A percentile compares a stretch with the other conserved stretches of the same genome.
phyloP scores from a whole-genome alignment of 2,329 filamentous ascomycete species.

The Trichoderma sp. region DNA sequence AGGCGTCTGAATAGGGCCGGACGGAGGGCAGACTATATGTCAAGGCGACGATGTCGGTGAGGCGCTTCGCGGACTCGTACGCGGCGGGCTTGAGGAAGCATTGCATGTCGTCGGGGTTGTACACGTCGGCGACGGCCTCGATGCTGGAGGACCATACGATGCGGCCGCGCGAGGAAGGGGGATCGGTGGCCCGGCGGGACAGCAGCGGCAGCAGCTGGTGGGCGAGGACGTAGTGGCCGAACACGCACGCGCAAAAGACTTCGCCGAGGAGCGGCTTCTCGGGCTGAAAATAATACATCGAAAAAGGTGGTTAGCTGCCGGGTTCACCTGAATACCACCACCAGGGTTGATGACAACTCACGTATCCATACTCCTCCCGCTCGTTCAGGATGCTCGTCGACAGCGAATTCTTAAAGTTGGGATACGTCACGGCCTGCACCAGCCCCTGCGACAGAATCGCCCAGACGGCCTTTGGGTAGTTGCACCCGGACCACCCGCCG shows the following conservation, averaged over 20 bases:
- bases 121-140: constrained; percentile 60
- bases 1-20: constrained; percentile 57
- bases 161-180: constrained; percentile 52
- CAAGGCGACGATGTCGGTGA: constrained; percentile 82
- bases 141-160: constrained; percentile 88
- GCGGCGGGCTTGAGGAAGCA: constrained; percentile 62
- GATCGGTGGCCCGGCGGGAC: constrained; percentile 46
- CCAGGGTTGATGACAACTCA: constrained; percentile 31
- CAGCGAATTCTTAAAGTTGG: constrained; percentile 70
- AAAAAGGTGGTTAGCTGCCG: too few relatives aligned
- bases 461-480: constrained; percentile 64
- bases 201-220: constrained; percentile 80
- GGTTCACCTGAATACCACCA: too few relatives aligned
- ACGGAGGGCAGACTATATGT: constrained; percentile 69
- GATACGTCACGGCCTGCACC: constrained; percentile 72
- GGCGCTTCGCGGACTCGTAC: constrained; percentile 85
- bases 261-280: constrained; percentile 66
- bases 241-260: constrained; percentile 89
- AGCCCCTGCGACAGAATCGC: constrained; percentile 61
- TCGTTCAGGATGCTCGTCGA: constrained; percentile 50
- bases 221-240: constrained; percentile 89
- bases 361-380: constrained; percentile 42
- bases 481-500: constrained; percentile 79
- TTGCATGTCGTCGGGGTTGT: constrained; percentile 75
- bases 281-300: constrained; percentile 46